phyloP scores from a whole-genome alignment of 768 basidiomycete species.

The Leucocoprinus leucothites region DNA sequence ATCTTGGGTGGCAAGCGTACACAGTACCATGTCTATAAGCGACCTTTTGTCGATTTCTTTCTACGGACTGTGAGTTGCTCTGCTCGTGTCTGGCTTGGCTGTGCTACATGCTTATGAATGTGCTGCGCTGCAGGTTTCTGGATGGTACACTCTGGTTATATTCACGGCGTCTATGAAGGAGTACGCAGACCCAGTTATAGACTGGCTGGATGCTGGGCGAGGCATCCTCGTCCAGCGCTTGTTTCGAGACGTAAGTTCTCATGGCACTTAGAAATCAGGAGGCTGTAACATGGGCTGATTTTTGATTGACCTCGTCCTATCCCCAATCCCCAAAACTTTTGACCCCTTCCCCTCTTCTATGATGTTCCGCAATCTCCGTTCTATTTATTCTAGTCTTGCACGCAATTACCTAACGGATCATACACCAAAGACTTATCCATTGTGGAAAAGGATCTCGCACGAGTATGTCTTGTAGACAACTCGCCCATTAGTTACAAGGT shows the following conservation, averaged over 20 bases:
- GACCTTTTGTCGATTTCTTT: conserved; percentile 88
- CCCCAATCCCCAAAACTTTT: conserved; percentile 5
- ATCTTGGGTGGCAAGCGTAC: conserved; percentile 85
- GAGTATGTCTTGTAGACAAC: conserved; percentile 95
- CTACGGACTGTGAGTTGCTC: conserved; percentile 25
- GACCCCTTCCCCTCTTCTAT: background rate
- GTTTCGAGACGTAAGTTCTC: conserved; percentile 78
- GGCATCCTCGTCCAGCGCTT: conserved; percentile 86
- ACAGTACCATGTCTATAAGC: conserved; percentile 96
- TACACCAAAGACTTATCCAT: conserved; percentile 92
- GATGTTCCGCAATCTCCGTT: background rate
- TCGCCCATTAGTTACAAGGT: conserved; percentile 89
- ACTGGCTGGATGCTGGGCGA: conserved; percentile 95
- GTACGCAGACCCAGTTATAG: conserved; percentile 99
- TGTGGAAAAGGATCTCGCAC: conserved; percentile 86
- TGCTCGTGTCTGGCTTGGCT: background rate
- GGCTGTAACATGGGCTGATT: conserved; percentile 7
- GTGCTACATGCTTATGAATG: background rate
- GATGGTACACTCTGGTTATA: conserved; percentile 98
- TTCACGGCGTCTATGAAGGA: conserved; percentile 99
- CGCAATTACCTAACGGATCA: conserved; percentile 85
- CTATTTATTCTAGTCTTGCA: conserved; percentile 90
- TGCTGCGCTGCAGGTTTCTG: conserved; percentile 65
- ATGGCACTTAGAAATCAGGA: conserved; percentile 1
- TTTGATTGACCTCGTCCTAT: conserved; percentile 7